These are phyloP conservation scores for Clitopilus hobsonii DNA, from an alignment of 768 basidiomycete genomes.

Conservation along the genomic window DNA sequence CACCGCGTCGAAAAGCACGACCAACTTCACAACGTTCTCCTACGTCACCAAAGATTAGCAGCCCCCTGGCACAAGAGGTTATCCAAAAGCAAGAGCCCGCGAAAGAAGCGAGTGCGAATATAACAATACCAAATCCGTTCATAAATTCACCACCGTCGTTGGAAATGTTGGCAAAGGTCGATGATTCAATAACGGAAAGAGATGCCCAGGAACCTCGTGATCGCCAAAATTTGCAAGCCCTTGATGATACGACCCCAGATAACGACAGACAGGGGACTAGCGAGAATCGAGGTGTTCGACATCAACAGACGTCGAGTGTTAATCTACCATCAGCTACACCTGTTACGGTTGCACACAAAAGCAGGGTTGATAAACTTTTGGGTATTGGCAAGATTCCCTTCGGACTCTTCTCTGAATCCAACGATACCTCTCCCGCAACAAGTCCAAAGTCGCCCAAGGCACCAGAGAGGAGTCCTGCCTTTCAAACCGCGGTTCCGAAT, in stretches of 20 bases:
- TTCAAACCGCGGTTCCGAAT: slow-evolving; percentile 1
- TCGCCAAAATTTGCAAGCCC: background rate
- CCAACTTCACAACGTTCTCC: slow-evolving; percentile 6
- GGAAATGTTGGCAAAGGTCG: slow-evolving; percentile 18
- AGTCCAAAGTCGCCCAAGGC: slow-evolving; percentile 7
- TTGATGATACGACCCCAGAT: slow-evolving; percentile 10
- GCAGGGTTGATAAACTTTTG: slow-evolving; percentile 12
- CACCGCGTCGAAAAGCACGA: slow-evolving; percentile 23
- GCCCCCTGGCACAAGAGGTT: slow-evolving; percentile 6
- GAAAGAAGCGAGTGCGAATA: slow-evolving; percentile 2
- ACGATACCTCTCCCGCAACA: slow-evolving; percentile 1
- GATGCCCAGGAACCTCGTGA: slow-evolving; percentile 9
- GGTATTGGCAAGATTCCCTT: slow-evolving; percentile 12
- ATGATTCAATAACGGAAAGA: slow-evolving; percentile 3
- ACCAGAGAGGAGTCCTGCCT: slow-evolving; percentile 2
- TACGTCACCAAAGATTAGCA: slow-evolving; percentile 9
- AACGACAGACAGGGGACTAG: slow-evolving; percentile 2
- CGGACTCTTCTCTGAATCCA: slow-evolving; percentile 7
- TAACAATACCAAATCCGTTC: slow-evolving; percentile 32
- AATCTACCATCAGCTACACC: slow-evolving; percentile 4
- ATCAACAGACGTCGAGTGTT: slow-evolving; percentile 5
- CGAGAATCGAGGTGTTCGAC: slow-evolving; percentile 5
- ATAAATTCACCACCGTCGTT: slow-evolving; percentile 40
- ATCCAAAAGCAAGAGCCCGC: slow-evolving; percentile 1
- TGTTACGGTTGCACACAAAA: slow-evolving; percentile 6